phyloP scores from a whole-genome alignment of 495 filamentous ascomycete species.

The Trichoderma virens region DNA sequence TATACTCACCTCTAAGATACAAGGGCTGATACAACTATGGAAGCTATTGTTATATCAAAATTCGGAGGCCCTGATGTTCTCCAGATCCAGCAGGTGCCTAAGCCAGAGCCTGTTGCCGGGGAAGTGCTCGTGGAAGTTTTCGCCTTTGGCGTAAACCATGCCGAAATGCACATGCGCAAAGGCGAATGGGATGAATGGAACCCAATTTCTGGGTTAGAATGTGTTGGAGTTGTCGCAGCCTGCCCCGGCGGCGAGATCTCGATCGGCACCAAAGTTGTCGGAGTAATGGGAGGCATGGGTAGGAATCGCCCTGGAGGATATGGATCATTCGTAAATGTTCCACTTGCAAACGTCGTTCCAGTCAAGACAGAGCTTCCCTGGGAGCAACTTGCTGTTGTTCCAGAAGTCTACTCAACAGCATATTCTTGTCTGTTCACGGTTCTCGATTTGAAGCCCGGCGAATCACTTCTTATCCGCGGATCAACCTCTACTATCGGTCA shows the following conservation, averaged over 20 bases:
- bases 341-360: constrained; percentile 28
- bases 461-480: constrained; percentile 35
- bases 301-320: constrained; percentile 33
- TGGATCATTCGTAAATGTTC: constrained; percentile 30
- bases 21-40: constrained; percentile 23
- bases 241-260: constrained; percentile 31
- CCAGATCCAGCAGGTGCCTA: constrained; percentile 25
- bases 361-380: constrained; percentile 27
- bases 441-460: constrained; percentile 26
- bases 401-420: constrained; percentile 37
- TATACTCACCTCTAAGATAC: background rate
- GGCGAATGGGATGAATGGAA: constrained; percentile 44
- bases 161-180: constrained; percentile 44
- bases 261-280: constrained; percentile 29
- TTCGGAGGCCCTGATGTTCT: constrained; percentile 35
- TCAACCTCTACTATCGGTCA: constrained; percentile 37
- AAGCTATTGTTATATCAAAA: constrained; percentile 34
- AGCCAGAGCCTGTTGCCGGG: constrained; percentile 23
- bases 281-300: constrained; percentile 39
- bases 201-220: constrained; percentile 39
- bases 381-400: constrained; percentile 36
- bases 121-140: constrained; percentile 33
- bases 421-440: constrained; percentile 36
- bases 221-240: constrained; percentile 33
- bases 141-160: constrained; percentile 43